Evolutionary conservation across 768 basidiomycete species (phyloP), one percentile per base, ranked within the genome.

Genomic region (Naganishia onofrii): DNA sequence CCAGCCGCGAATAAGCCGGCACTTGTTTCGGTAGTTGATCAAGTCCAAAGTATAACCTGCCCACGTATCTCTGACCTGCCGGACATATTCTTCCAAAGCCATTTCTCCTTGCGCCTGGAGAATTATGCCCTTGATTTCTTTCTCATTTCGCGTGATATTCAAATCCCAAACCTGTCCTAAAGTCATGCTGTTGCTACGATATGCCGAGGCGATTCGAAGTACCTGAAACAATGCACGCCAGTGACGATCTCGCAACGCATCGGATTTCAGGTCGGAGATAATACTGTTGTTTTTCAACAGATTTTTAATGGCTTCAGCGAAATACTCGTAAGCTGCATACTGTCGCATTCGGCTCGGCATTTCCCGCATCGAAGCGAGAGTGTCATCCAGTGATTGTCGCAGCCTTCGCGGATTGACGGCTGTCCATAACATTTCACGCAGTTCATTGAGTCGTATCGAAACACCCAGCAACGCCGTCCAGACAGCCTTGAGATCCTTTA

Each of bases 301-400:
- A 15, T 88, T 87, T 54, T 90, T 86, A 66, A 99, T 84, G 26
- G 89, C 86, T 52, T 99, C 95, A 77, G 98, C 94, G 1, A 98
- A 93, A 79, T 91, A 94, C 84, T 98, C 96, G 77, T 97, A 99
- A 0, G 96, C 96, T 10, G 93, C 92, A 80, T 99, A 99, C 79
- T 99, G 96, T 66, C 96, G 87, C 96, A 98, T 99, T 71, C 94
- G 85, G 44, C 92, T 95, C 0, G 96, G 96, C 95, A 99, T 97
- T 57, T 98, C 95, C 83, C 93, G 92, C 28, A 95, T 97, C n/a
- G 92, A 92, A 29, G 86, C 84, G 64, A 98, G 82, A 55, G 98
- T 85, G n/a, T 86, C 88, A 76, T 99, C 95, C 66, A 99, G 88
- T 73, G 92, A 90, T 76, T 94, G 91, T 74, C 96, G 88, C 69